Base-by-base conservation (phyloP, 2,329 filamentous ascomycete species). In the Thielaviopsis euricoi region DNA sequence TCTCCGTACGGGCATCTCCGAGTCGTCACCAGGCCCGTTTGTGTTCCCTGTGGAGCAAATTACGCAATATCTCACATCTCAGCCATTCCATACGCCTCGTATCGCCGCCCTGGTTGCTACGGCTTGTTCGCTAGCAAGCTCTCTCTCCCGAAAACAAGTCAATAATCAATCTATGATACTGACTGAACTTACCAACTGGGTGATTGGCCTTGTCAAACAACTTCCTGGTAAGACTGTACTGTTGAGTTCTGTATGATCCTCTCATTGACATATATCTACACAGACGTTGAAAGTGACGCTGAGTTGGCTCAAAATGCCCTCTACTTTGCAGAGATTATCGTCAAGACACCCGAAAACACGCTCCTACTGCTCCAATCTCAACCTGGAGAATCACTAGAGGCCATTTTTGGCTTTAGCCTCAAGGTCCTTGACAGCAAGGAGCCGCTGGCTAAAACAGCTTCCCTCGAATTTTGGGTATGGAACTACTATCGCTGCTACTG, bases 261-360 rank as follows among this genome's bases (percentile, higher is more conserved):
- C 15, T 10, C 7, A 65, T 10, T 52, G 46, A 53, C 52, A 37
- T 40, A 17, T 19, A 33, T 56, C 4, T 80, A 80, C 29, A 10
- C 29, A 53, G 77, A 79, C 10, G 76, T 78, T 52, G 87, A 91
- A 60, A 78, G 81, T 0, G 86, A 89, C 61, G 75, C 86, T 0
- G 86, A 89, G 62, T 74, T 91, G 12, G 75, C 86, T 1, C 83
- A 90, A 62, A 82, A 83, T 59, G 82, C 82, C 54, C 84, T 91
- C 53, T 85, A 89, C 57, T 83, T 91, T 60, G 73, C 85, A 9
- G 78, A 80, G 57, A 79, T 80, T 25, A 72, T 89, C 55, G 71
- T 87, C 61, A 74, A 74, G 10, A 80, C 53, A 6, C 43, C 56
- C 22, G 22, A 78, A 58, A 78, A 82, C 58, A 74, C 82, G 0